Evolutionary conservation across 2,329 filamentous ascomycete genomes (phyloP), one percentile per base, ranked within the genome.

Genomic region (Aureobasidium sp.): DNA sequence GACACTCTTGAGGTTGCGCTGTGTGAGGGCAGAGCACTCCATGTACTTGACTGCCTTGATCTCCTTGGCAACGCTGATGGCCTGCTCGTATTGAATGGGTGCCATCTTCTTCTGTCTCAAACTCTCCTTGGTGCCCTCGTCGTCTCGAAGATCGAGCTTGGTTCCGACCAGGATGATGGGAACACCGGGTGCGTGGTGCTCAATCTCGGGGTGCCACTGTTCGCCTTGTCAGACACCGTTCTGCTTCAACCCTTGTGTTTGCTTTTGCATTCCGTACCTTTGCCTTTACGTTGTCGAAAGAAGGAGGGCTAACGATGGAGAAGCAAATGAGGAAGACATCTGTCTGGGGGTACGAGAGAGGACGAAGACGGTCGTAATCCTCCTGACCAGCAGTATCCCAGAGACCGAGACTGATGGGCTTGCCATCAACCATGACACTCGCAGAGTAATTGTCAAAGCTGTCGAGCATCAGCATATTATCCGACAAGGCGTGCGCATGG

Each of bases 371-470:
- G 77, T 99, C 94, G 79, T 97, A 97, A 86, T 99, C 93, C 83
- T 99, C 94, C 81, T 99, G 94, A 76, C 94, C 94, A 65, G 94
- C 94, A 40, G 94, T 99, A 86, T 99, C 94, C 74, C 97, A 99
- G 31, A 99, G 84, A 63, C 94, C 94, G 52, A 99, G 83, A 17
- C 94, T 99, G 76, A 97, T 97, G 63, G 94, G 94, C 78, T 99
- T 94, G 75, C 97, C 94, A 67, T 94, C 94, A 75, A 99, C 94
- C 90, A 97, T 97, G 61, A 99, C 94, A 81, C 91, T 96, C 67
- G 94, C 94, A 40, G 93, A 96, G 81, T 97, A 97, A 81, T 99
- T 99, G 75, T 97, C 93, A 78, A 97, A 97, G 66, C 91, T 96
- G 68, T 22, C 64, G 15, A 33, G 27, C 49, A 52, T 37, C 39